Base-by-base conservation (phyloP, 805 yeast species). In the Candida nanaspora region DNA sequence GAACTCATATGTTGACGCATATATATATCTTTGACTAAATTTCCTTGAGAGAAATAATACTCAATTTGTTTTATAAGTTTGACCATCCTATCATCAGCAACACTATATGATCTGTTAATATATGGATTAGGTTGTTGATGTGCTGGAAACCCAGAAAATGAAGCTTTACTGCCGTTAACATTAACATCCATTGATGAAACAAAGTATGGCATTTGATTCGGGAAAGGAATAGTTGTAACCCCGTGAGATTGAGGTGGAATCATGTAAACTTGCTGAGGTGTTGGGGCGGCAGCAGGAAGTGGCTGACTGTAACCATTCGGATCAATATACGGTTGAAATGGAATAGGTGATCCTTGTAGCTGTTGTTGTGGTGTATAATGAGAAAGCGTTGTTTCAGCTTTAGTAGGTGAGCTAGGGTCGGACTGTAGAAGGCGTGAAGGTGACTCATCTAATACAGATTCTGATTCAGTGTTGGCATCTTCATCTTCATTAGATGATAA, bases 41-140 rank as follows among this genome's bases (percentile, higher is more conserved):
- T 91, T 50, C 86, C 96, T 41, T 80, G 70, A 23, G 94, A 82
- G 62, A 91, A 85, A 62, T 91, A 91, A 67, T 89, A 91, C 56
- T 82, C 86, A 39, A 89, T 65, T 66, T 89, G 97, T 62, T 55
- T 61, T 0, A 41, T 44, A 13, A 59, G 14, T 25, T 41, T 41
- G 13, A 26, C 35, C 13, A 46, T 13, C 29, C 32, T 43, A n/a
- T 51, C 55, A 30, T 49, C 47, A 15, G 10, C 27, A 27, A 15
- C 31, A 33, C 26, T 31, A 31, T 31, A 31, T 13, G 22, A 15
- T 31, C 35, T 32, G 13, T 21, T 32, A 19, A 10, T 20, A 32
- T 32, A 19, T 14, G 18, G 11, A 19, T 9, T 6, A 10, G 18
- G 7, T 31, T 31, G 33, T 31, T 9, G 6, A 16, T 9, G 19